Evolutionary conservation across 345 rosid genomes (phyloP), one percentile per base, ranked within the genome.

Genomic region (Eucalyptus fibrosa): DNA sequence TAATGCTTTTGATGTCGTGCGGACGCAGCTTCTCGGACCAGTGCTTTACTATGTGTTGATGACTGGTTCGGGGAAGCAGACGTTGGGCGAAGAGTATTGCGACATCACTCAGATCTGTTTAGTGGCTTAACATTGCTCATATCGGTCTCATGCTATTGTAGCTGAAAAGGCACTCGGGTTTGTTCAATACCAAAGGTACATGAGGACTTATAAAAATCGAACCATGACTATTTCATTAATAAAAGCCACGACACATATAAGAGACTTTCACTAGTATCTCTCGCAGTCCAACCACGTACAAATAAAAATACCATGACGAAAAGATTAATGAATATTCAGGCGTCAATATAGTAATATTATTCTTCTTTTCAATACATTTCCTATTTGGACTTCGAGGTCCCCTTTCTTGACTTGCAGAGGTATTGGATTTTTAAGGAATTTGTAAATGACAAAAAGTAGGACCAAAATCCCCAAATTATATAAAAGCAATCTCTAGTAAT

Each of bases 11-110:
- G 34, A 26, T 40, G 34, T 92, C 88, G 86, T 51, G 89, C 93
- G 96, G 99, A 94, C 95, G 88, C 97, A 94, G 92, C 96, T 97
- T 88, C 90, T 95, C 7, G 97, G 98, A 10, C 97, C 96, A 91
- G 95, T 96, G 96, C 96, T 97, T 89, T 96, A 96, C 92, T 98
- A 93, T 90, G 94, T 97, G 89, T 89, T 98, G 65, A 97, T 99
- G 14, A 97, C 98, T 9, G 98, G 99, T 67, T 95, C 98, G 7
- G 98, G 99, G 17, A 98, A 96, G 89, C 99, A 97, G 93, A 96
- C 99, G 4, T 93, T 98, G 87, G 99, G 99, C 69, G 99, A 98
- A 90, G 99, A 97, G 50, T 98, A 96, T 90, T 98, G 98, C 89
- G 99, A 97, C 91, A 94, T 98, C 49, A 96, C 95, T 91, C 97